Base-by-base conservation (phyloP, 2,329 filamentous ascomycete genomes). In the Neoascochyta sp. region DNA sequence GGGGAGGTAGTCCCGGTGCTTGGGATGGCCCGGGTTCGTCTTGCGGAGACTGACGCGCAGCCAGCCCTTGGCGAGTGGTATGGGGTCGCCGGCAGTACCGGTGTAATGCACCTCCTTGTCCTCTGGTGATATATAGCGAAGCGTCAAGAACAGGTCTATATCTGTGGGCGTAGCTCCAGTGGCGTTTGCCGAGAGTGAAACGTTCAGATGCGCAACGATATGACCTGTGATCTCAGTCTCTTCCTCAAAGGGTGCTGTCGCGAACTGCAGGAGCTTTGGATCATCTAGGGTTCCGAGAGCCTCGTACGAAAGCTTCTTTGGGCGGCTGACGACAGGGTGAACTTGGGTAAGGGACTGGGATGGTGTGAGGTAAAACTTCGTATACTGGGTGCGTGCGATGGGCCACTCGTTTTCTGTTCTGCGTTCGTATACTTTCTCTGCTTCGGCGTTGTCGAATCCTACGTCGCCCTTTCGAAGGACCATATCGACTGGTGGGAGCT, bases 171-270 rank as follows among this genome's bases (percentile, higher is more conserved):
- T 63, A 1, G 57, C 46, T 1, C 59, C 52, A 2, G 58, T 59
- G 3, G 65, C 48, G 14, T 66, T 48, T 1, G 68, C 52, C 3
- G 59, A 67, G 19, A 68, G 61, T 0, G 80, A 83, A 1, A 83
- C 74, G 37, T 78, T 76, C 4, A 86, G 65, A 41, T 78, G 80
- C 0, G 78, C 79, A 0, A 76, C 66, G 16, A 83, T 64, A 47
- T 85, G 78, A 0, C 82, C 82, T 0, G 82, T 86, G 31, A 86
- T 75, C 49, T 86, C 82, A 0, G 74, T 81, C 46, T 85, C 78
- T 5, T 65, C 38, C n/a, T 71, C 67, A 34, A 85, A 83, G 0
- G 76, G 63, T 0, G 65, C 34, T 0, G 75, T 81, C 1, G 63
- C 66, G 53, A 85, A 85, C 22, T 75, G 72, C 1, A 84, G 43